Evolutionary conservation across 2,329 filamentous ascomycete genomes (phyloP).

Genomic region (Neopestalotiopsis clavispora): DNA sequence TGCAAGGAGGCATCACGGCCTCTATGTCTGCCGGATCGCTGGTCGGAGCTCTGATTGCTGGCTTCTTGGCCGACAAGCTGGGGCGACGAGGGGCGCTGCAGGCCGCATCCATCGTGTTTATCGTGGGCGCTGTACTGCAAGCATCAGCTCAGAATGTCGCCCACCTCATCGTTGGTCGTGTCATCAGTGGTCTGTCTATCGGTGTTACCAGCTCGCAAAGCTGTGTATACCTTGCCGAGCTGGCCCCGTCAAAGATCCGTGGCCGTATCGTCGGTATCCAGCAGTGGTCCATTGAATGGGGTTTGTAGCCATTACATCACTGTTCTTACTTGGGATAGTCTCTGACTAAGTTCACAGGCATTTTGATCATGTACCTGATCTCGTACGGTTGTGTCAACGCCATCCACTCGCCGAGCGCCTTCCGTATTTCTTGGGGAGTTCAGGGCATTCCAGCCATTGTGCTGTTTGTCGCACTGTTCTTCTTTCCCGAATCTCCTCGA

Average conservation of each 20-base stretch:
- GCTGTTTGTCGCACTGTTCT: conserved; percentile 57
- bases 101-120: conserved; percentile 49
- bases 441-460: conserved; percentile 44
- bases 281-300: conserved; percentile 72
- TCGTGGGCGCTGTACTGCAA: conserved; percentile 61
- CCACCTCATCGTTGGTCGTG: conserved; percentile 54
- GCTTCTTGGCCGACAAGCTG: conserved; percentile 49
- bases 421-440: conserved; percentile 66
- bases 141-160: conserved; percentile 61
- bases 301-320: neutral
- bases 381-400: conserved; percentile 64
- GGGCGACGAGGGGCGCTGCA: conserved; percentile 45
- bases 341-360: conserved; percentile 41
- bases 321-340: conserved; percentile 28
- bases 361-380: conserved; percentile 71
- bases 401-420: conserved; percentile 58
- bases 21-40: conserved; percentile 55
- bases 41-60: conserved; percentile 48
- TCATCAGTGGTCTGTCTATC: conserved; percentile 66
- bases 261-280: conserved; percentile 71
- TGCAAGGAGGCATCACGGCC: conserved; percentile 54
- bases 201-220: conserved; percentile 69
- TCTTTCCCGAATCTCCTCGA: conserved; percentile 63
- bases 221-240: conserved; percentile 69
- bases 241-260: conserved; percentile 59